Evolutionary conservation across 257 asterid species (phyloP), one percentile per base, ranked within the genome.

Genomic region (Verbena officinalis): DNA sequence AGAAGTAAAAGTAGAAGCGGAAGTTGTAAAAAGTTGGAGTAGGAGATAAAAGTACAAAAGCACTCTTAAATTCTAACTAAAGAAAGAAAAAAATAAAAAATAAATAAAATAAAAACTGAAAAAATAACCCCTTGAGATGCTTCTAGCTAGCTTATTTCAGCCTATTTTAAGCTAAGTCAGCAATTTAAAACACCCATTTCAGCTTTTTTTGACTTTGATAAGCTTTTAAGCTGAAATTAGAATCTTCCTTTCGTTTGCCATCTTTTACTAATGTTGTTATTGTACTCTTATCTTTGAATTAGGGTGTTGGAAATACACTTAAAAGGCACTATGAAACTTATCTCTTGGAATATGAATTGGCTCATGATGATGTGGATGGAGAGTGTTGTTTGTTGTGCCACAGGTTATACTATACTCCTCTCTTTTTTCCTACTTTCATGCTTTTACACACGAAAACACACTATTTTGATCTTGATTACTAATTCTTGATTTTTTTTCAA

Each of bases 261-360:
- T 44, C 15, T 14, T 38, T 14, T 38, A 15, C 4, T 16, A 5
- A 17, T 24, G 21, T 19, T 36, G 12, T 40, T 17, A 15, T 22
- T 19, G 4, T 55, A 15, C 27, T n/a, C 4, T 11, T 11, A 62
- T 60, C 63, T 49, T 67, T 67, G 72, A 73, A 72, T 36, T 80
- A 94, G 99, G 99, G 99, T 40, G 99, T 90, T 55, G 99, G 99
- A 59, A 94, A 94, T 74, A 94, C 99, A 2, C 92, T 94, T 27
- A 94, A 94, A 76, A 80, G 99, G 71, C 99, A 94, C 77, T 94
- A 94, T 9, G 99, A 94, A 69, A 90, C 99, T 3, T 94, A 94
- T 76, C 97, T 94, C 36, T 75, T 94, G 81, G 99, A 94, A 74
- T 90, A 94, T 34, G 99, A 94, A 83, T 74, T 94, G 79, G 99